Evolutionary conservation across 2,329 filamentous ascomycete species (phyloP).

Genomic region (Dactylonectria macrodidyma): DNA sequence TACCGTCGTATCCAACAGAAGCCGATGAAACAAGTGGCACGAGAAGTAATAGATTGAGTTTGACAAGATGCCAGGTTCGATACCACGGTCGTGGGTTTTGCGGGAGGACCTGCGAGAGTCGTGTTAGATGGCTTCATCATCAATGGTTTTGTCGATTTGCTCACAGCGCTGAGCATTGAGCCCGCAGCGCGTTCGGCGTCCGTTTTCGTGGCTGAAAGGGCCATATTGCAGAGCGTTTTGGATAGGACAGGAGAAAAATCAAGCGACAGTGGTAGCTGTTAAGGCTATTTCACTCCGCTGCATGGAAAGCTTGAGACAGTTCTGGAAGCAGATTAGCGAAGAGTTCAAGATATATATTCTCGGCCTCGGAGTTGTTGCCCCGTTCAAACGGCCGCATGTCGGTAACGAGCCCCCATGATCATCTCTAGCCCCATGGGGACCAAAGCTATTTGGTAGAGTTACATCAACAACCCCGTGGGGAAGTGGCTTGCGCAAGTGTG

Average conservation of each 20-base stretch:
- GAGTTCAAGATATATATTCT: background rate
- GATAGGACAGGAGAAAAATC: background rate
- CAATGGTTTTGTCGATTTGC: background rate
- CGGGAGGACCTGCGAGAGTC: constrained; percentile 52
- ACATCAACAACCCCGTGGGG: too few species aligned
- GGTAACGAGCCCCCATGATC: too few species aligned
- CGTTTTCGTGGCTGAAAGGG: background rate
- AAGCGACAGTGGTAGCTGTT: background rate
- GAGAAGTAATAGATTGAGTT: constrained; percentile 58
- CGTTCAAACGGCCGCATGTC: background rate
- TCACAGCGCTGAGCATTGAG: constrained; percentile 14
- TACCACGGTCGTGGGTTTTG: constrained; percentile 57
- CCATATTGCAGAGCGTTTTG: background rate
- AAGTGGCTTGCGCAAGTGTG: too few species aligned
- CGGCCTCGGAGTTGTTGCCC: background rate
- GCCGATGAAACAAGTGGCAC: constrained; percentile 58
- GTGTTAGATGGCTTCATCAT: background rate
- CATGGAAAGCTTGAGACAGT: background rate
- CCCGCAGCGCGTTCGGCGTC: background rate
- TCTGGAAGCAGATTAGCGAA: background rate
- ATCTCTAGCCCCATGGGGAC: too few species aligned
- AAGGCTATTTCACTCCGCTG: background rate
- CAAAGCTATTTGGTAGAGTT: too few species aligned
- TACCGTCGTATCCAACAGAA: constrained; percentile 60
- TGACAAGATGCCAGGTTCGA: constrained; percentile 55